A percentile compares a stretch with the other conserved stretches of the same genome.
These are phyloP conservation scores for Fagus sylvatica DNA, from an alignment of 306 rosid genomes.

Conservation along the genomic window DNA sequence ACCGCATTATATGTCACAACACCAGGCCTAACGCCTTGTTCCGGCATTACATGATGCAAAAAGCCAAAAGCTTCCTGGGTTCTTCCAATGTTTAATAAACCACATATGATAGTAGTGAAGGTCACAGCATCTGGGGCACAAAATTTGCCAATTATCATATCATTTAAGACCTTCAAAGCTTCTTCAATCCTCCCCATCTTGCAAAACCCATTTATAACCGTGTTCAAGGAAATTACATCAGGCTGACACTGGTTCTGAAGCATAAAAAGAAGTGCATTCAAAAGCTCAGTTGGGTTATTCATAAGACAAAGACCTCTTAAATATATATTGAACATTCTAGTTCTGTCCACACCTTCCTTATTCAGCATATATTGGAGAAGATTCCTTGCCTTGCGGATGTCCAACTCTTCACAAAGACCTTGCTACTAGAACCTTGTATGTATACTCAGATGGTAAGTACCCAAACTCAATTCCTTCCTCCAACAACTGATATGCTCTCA, in stretches of 20 bases:
- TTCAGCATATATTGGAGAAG: constrained; percentile 63
- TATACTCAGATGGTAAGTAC: constrained; percentile 56
- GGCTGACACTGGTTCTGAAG: constrained; percentile 64
- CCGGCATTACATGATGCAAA: constrained; percentile 48
- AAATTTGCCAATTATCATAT: constrained; percentile 69
- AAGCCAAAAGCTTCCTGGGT: constrained; percentile 57
- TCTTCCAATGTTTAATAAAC: constrained; percentile 61
- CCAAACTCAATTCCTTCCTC: constrained; percentile 70
- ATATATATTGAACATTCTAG: constrained; percentile 77
- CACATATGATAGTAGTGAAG: constrained; percentile 70
- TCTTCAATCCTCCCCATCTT: constrained; percentile 73
- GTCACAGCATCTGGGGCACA: constrained; percentile 72
- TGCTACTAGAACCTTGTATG: constrained; percentile 65
- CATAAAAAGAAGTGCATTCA: constrained; percentile 71
- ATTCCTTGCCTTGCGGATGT: constrained; percentile 56
- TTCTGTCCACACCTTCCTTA: constrained; percentile 55
- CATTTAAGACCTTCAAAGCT: constrained; percentile 65
- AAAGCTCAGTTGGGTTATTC: constrained; percentile 69
- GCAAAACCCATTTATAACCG: constrained; percentile 76
- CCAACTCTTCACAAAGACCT: constrained; percentile 57
- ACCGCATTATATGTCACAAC: constrained; percentile 74
- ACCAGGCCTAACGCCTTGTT: constrained; percentile 54
- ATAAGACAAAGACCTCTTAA: constrained; percentile 68
- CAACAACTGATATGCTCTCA: constrained; percentile 80
- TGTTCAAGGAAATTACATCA: constrained; percentile 76